These are phyloP conservation scores for Celoporthe dispersa DNA, from an alignment of 2,329 filamentous ascomycete species.

Conservation along the genomic window DNA sequence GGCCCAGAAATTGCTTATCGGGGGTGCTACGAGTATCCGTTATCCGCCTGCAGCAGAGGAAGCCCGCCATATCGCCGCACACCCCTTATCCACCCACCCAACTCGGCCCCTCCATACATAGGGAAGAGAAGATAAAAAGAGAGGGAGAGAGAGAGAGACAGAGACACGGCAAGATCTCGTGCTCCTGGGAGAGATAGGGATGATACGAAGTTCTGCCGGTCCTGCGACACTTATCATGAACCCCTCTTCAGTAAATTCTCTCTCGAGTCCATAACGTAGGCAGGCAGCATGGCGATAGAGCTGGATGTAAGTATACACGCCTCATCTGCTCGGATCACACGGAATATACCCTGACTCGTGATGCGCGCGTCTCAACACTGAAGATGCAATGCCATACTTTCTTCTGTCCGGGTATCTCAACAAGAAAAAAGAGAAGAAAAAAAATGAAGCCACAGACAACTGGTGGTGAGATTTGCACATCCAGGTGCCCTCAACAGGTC, in stretches of 20 bases:
- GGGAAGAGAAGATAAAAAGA: background rate
- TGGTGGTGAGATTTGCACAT: too few relatives aligned
- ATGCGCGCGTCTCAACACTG: background rate
- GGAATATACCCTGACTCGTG: background rate
- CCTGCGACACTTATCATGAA: background rate
- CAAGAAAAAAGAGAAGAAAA: too few relatives aligned
- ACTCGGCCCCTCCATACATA: background rate
- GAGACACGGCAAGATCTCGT: background rate
- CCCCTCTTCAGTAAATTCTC: background rate
- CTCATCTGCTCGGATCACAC: background rate
- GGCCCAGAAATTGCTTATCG: slow-evolving; percentile 8
- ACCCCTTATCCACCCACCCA: background rate
- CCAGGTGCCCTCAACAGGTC: background rate
- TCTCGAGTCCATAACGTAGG: background rate
- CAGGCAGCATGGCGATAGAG: background rate
- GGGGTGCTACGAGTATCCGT: background rate
- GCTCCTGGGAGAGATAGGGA: background rate
- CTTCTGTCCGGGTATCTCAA: too few relatives aligned
- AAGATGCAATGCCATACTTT: too few relatives aligned
- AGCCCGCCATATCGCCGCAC: background rate
- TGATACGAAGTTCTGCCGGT: background rate
- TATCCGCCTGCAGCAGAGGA: background rate
- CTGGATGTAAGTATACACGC: background rate
- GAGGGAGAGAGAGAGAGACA: background rate
- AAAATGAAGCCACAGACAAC: too few relatives aligned